Evolutionary conservation across 1,139 yeast genomes (phyloP).

Genomic region (Saccharomyces hybrid): DNA sequence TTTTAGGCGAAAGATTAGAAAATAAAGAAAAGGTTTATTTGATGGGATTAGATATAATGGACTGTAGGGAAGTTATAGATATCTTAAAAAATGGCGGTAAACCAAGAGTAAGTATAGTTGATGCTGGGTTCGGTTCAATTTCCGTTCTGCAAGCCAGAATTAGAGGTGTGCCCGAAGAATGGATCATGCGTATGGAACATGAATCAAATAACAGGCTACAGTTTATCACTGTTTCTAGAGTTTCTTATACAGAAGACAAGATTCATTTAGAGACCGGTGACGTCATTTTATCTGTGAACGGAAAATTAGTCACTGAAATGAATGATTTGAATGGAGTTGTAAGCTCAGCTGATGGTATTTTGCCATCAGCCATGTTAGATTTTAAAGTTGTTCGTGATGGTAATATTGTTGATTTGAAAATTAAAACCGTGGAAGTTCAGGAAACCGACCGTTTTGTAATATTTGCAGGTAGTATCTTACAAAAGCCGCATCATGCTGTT

Average conservation of each 20-base stretch:
- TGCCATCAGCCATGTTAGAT: conserved; percentile 34
- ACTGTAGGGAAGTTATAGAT: conserved; percentile 50
- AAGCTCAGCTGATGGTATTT: conserved; percentile 25
- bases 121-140: conserved; percentile 66
- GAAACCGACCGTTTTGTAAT: conserved; percentile 60
- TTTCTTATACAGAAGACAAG: conserved; percentile 43
- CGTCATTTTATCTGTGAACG: conserved; percentile 64
- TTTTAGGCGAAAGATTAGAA: conserved; percentile 61
- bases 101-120: conserved; percentile 60
- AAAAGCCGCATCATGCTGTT: conserved; percentile 62
- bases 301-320: conserved; percentile 52
- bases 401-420: conserved; percentile 45
- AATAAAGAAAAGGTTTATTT: conserved; percentile 55
- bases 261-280: conserved; percentile 53
- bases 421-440: conserved; percentile 50
- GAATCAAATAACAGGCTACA: conserved; percentile 56
- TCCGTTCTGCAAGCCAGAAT: conserved; percentile 72
- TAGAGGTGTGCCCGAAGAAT: conserved; percentile 75
- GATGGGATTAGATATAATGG: conserved; percentile 73
- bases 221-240: conserved; percentile 63
- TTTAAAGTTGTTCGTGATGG: conserved; percentile 63
- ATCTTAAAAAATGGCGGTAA: conserved; percentile 44
- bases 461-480: conserved; percentile 76
- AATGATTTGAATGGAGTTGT: conserved; percentile 57
- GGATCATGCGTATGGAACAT: conserved; percentile 65